Evolutionary conservation across 495 filamentous ascomycete species (phyloP), one percentile per base, ranked within the genome.

Genomic region (Neurospora intermedia): DNA sequence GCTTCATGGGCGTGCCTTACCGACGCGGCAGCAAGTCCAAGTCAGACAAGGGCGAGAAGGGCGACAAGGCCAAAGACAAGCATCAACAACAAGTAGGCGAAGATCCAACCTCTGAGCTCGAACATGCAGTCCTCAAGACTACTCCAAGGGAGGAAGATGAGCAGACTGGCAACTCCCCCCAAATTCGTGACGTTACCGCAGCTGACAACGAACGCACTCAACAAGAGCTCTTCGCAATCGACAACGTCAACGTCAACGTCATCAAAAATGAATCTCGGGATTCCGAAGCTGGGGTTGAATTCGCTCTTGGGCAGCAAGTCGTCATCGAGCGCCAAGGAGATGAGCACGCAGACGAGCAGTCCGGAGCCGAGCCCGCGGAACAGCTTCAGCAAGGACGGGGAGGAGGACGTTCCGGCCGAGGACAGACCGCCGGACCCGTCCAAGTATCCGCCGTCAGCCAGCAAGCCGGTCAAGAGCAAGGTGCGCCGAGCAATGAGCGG

Each of bases 11-110:
- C 54, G 54, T 66, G 54, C 54, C 54, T 38, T 66, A 66, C 54
- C 54, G 54, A 66, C 54, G 54, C 54, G 54, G 54, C 54, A 66
- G 54, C 54, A 66, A 66, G 54, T 66, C 27, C 54, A 66, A 66
- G 54, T 66, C 54, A 66, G 54, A 66, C 54, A 66, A 59, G 48
- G 48, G 46, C 46, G 46, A 54, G 27, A 54, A 54, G 46, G 46
- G 48, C 48, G 48, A 59, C 48, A 59, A 59, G 48, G 48, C 48
- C 48, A 59, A 66, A 66, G 54, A 66, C 54, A 66, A 66, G 54
- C 54, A 66, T 66, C 54, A 66, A 66, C 54, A 66, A 66, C 54
- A 66, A 66, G 54, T 66, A 66, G 54, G 54, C 54, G 54, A 66
- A 66, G 54, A 66, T 66, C 54, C 54, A 66, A 66, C 54, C 54